These are phyloP conservation scores for Globomyces sp. DNA, from an alignment of 371 early-diverging fungal genomes.

Conservation along the genomic window DNA sequence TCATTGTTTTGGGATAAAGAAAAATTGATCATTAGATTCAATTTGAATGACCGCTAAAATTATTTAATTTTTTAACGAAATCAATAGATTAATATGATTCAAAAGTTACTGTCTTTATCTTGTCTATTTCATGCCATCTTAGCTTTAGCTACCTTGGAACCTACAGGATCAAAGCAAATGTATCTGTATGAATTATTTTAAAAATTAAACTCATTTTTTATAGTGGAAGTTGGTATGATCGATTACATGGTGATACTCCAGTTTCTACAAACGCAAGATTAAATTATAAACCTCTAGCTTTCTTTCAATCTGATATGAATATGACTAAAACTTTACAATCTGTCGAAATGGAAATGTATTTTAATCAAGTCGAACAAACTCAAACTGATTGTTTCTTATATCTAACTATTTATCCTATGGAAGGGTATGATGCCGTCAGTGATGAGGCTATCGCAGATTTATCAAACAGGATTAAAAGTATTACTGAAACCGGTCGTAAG, in stretches of 20 bases:
- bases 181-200: no score
- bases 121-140: no score
- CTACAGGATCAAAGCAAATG: no score
- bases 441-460: conserved; percentile 2
- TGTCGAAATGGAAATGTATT: background rate
- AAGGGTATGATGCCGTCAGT: conserved; percentile 1
- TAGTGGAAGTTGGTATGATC: conserved; percentile 40
- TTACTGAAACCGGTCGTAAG: conserved; percentile 4
- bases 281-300: conserved; percentile 23
- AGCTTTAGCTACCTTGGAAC: no score
- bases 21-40: no score
- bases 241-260: conserved; percentile 29
- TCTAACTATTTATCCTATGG: conserved; percentile 11
- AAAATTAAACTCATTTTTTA: background rate
- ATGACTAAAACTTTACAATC: conserved; percentile 66
- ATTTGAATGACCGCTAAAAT: no score
- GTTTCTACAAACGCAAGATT: conserved; percentile 24
- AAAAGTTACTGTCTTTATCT: no score
- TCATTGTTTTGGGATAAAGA: no score
- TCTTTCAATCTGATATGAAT: conserved; percentile 78
- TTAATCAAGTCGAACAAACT: background rate
- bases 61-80: no score
- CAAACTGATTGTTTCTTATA: conserved; percentile 4
- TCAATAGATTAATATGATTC: no score
- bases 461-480: background rate